phyloP scores from a whole-genome alignment of 2,329 filamentous ascomycete species.

The Macroventuria anomochaeta region DNA sequence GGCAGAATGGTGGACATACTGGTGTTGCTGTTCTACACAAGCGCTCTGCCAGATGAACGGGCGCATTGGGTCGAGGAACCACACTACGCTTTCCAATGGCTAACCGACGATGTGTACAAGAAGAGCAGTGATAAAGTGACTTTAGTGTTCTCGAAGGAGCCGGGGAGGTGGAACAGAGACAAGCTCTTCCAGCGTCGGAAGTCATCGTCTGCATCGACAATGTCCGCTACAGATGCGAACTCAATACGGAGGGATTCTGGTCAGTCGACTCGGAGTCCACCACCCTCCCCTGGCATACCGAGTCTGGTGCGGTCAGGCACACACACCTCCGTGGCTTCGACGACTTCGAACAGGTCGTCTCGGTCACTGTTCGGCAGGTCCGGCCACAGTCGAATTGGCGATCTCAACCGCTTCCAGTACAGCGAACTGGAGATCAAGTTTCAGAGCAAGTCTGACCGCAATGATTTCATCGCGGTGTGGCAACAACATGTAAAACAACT shows the following conservation, averaged over 20 bases:
- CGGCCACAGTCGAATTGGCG: conserved; percentile 5
- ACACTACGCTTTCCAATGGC: conserved; percentile 42
- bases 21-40: conserved; percentile 41
- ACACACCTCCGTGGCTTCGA: conserved; percentile 19
- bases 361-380: conserved; percentile 5
- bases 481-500: conserved; percentile 28
- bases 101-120: conserved; percentile 32
- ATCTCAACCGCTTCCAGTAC: conserved; percentile 39
- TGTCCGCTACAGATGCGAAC: background rate
- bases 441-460: conserved; percentile 33
- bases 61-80: conserved; percentile 46
- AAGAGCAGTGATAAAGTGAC: conserved; percentile 32
- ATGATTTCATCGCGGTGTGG: conserved; percentile 39
- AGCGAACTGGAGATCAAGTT: conserved; percentile 39
- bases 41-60: conserved; percentile 32
- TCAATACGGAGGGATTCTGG: conserved; percentile 3
- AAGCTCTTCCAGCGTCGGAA: conserved; percentile 35
- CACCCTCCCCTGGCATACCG: conserved; percentile 19
- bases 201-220: conserved; percentile 19
- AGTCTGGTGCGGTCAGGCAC: conserved; percentile 19
- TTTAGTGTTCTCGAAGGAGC: conserved; percentile 40
- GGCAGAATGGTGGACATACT: conserved; percentile 30
- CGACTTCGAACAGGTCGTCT: conserved; percentile 18
- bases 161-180: conserved; percentile 33
- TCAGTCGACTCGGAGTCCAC: conserved; percentile 9